Base-by-base conservation (phyloP, 352 stramenopile species). In the Ochromonadaceae sp. region DNA sequence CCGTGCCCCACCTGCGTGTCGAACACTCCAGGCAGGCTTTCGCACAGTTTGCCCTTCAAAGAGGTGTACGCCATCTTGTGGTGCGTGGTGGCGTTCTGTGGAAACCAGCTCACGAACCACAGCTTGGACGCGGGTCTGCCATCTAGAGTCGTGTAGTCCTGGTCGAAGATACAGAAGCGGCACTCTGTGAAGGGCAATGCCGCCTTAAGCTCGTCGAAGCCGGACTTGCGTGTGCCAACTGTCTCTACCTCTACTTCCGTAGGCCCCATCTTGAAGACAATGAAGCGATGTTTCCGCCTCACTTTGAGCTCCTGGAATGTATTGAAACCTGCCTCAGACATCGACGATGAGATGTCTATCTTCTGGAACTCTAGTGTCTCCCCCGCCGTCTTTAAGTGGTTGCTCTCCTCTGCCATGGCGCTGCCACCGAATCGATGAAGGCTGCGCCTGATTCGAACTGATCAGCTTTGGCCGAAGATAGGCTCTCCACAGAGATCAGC, bases 181-280 rank as follows among this genome's bases (percentile, higher is more conserved):
- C 70, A 74, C 41, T 74, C 70, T 39, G 67, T 72, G 50, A 66
- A 75, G 26, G 70, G 70, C 40, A 74, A 42, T 35, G 68, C 53
- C 35, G 32, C n/a, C 65, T 70, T 68, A 0, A 74, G 63, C 40
- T 74, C 62, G 49, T 35, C 39, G 25, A 57, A 60, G 1, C 58
- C 40, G 35, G 43, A 28, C 26, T 62, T 62, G 10, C 48, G 10
- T 20, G 31, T 35, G 7, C 48, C 48, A 41, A n/a, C 4, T 38
- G 20, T 49, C 22, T 57, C 48, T 12, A 57, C 49, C 53, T 61
- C 30, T 40, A 61, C 35, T 56, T 58, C 53, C 7, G 10, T 12
- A 38, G 44, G 22, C n/a, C 53, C 53, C 9, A 61, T 10, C 36
- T 25, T 5, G 25, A 28, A 61, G 14, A 61, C 31, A 61, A 61